Percentiles rank a stretch among this genome's conserved stretches.
Conservation (phyloP, 2,329 filamentous ascomycete species). For the Cercospora janseana region DNA sequence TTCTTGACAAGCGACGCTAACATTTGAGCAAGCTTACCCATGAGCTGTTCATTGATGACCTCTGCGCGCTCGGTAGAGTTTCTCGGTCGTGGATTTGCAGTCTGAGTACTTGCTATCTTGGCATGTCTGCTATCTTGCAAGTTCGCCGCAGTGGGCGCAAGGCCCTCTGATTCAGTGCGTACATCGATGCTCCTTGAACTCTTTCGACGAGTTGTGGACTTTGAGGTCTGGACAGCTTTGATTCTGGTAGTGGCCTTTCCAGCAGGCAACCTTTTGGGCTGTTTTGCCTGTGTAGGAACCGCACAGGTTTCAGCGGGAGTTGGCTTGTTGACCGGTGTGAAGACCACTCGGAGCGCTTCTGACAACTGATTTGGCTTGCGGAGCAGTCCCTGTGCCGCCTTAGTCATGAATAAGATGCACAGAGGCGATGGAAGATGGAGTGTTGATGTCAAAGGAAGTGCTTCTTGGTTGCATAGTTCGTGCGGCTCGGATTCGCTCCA, state of each 20-base stretch:
- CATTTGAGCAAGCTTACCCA: constrained; percentile 24
- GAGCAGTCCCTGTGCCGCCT: constrained; percentile 2
- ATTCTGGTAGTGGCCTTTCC: background rate
- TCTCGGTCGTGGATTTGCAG: background rate
- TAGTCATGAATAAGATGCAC: background rate
- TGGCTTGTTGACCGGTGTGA: constrained; percentile 1
- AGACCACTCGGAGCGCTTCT: constrained; percentile 5
- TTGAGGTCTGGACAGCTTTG: background rate
- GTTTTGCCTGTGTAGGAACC: background rate
- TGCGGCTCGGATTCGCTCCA: constrained; percentile 3
- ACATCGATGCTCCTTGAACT: no score
- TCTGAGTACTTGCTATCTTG: no score
- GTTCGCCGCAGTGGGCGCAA: no score
- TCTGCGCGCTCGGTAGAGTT: constrained; percentile 14
- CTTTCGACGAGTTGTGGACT: no score
- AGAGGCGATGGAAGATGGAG: background rate
- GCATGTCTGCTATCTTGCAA: background rate
- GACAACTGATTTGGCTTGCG: constrained; percentile 5
- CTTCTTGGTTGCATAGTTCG: background rate
- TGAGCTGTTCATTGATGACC: constrained; percentile 27
- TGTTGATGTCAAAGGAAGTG: no score
- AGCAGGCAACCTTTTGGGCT: background rate
- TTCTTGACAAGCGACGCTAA: background rate
- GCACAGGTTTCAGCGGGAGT: background rate
- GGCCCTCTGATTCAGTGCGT: no score